These are phyloP conservation scores for Cenchrus americanus DNA, from an alignment of 176 grass and related monocot genomes.

Conservation along the genomic window DNA sequence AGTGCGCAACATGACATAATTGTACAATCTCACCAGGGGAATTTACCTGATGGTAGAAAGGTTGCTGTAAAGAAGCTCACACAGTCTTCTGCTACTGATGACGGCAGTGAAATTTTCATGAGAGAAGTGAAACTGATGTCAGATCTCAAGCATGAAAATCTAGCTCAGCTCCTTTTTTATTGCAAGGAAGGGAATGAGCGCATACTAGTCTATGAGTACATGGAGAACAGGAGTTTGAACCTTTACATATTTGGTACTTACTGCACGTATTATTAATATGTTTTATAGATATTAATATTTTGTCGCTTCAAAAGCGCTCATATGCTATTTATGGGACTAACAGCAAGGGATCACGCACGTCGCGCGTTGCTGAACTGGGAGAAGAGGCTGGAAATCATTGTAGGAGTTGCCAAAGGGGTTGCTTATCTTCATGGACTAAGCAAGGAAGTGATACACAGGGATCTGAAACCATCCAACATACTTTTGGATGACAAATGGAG, in stretches of 20 bases:
- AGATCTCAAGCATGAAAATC: neutral
- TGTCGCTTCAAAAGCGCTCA: no score
- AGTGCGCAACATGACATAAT: no score
- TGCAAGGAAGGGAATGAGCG: neutral
- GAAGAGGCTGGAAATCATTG: neutral
- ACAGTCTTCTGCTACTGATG: accelerated
- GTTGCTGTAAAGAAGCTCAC: neutral
- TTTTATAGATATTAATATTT: no score
- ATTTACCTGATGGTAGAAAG: neutral
- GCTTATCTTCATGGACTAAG: neutral
- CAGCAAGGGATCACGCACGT: neutral
- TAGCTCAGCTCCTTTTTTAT: neutral
- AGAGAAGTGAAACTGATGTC: neutral
- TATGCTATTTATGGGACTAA: neutral
- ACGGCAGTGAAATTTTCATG: neutral
- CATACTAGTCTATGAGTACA: neutral
- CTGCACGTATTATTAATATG: no score
- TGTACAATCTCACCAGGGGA: no score
- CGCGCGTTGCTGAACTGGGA: neutral
- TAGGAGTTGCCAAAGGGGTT: neutral
- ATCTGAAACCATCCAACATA: neutral
- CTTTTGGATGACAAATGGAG: neutral
- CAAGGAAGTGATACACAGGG: neutral
- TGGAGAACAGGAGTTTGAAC: neutral
- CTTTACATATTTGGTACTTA: constrained; percentile 3